Percentiles rank a stretch among this genome's conserved stretches.
phyloP scores from a whole-genome alignment of 192 early-diverging fungal genomes.

The Umbelopsis sp. region DNA sequence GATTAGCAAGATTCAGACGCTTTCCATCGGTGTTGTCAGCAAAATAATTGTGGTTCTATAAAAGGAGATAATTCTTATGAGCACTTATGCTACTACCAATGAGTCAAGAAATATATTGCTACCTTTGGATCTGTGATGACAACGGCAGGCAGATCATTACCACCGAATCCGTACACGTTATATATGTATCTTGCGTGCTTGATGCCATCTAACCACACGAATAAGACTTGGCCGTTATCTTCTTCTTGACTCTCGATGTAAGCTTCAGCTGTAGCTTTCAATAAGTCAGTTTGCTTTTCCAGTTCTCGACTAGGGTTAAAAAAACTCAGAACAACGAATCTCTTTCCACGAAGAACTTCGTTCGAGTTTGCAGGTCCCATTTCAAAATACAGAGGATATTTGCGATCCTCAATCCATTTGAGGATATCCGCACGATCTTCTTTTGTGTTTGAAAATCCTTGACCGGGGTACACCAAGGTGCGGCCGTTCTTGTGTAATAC shows the following conservation, averaged over 20 bases:
- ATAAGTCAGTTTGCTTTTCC: background rate
- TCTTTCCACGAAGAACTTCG: slow-evolving; percentile 65
- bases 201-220: slow-evolving; percentile 64
- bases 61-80: no score
- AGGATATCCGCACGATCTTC: slow-evolving; percentile 41
- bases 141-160: slow-evolving; percentile 40
- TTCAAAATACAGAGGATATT: slow-evolving; percentile 66
- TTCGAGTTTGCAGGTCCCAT: slow-evolving; percentile 71
- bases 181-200: slow-evolving; percentile 64
- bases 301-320: slow-evolving; percentile 51
- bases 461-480: slow-evolving; percentile 40
- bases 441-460: slow-evolving; percentile 55
- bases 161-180: slow-evolving; percentile 49
- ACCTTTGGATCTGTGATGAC: slow-evolving; percentile 54
- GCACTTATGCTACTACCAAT: no score
- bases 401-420: slow-evolving; percentile 65
- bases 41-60: slow-evolving; percentile 8
- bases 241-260: slow-evolving; percentile 33
- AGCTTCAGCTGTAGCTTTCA: slow-evolving; percentile 38
- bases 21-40: background rate
- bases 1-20: background rate
- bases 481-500: slow-evolving; percentile 62
- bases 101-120: background rate
- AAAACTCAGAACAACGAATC: slow-evolving; percentile 64
- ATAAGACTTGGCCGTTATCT: slow-evolving; percentile 42